Evolutionary conservation across 257 asterid genomes (phyloP).

Genomic region (Paulownia fortunei): DNA sequence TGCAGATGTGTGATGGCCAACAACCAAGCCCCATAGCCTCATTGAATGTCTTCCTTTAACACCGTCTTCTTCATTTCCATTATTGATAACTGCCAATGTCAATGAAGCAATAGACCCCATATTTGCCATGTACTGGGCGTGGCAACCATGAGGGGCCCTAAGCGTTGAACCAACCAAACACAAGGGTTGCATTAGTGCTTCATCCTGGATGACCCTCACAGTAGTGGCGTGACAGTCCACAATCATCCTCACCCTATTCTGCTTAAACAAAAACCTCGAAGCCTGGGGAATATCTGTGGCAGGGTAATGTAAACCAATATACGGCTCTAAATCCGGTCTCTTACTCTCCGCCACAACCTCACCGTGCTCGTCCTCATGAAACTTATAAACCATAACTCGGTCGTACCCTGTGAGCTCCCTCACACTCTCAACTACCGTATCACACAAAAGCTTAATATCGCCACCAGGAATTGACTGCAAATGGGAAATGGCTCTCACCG

Average conservation of each 20-base stretch:
- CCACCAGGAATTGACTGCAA: conserved; percentile 92
- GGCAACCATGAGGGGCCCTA: too few species aligned
- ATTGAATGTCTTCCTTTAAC: conserved; percentile 62
- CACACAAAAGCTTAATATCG: conserved; percentile 74
- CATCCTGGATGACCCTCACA: conserved; percentile 71
- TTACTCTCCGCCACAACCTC: too few species aligned
- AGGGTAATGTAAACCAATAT: conserved; percentile 84
- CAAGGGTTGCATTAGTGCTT: too few species aligned
- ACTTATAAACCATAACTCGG: too few species aligned
- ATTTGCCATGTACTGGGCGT: conserved; percentile 80
- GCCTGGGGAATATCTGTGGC: conserved; percentile 88
- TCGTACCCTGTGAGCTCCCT: conserved; percentile 78
- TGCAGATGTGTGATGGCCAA: conserved; percentile 71
- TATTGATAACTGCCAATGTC: conserved; percentile 73
- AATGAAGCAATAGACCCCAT: conserved; percentile 84
- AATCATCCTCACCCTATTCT: conserved; percentile 82
- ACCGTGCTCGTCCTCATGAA: too few species aligned
- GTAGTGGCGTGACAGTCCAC: conserved; percentile 70
- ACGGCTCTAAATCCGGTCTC: conserved; percentile 78
- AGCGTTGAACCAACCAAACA: too few species aligned
- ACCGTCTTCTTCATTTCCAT: conserved; percentile 68
- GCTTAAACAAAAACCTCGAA: too few species aligned
- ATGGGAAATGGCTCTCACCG: too few species aligned
- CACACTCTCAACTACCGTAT: conserved; percentile 70
- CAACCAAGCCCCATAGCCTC: too few species aligned